Evolutionary conservation across 2,329 filamentous ascomycete species (phyloP).

Genomic region (Xylariaceae sp.): DNA sequence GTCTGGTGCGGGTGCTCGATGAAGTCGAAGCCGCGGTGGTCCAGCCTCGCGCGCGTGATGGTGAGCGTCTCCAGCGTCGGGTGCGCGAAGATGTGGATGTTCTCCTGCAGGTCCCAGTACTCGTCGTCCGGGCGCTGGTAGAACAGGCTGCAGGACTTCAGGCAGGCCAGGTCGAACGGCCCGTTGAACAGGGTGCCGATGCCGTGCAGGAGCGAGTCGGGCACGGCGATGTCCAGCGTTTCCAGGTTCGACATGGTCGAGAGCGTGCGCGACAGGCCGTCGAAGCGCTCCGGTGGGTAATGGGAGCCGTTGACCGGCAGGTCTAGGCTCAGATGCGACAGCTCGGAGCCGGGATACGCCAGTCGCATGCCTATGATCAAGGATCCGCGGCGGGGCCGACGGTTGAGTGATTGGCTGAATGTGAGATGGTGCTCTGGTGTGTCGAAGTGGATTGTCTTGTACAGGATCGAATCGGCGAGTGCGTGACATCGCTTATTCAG

Average conservation of each 20-base stretch:
- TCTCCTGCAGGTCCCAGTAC: constrained; percentile 56
- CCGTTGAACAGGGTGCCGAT: constrained; percentile 54
- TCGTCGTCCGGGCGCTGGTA: constrained; percentile 48
- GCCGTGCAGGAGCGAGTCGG: constrained; percentile 46
- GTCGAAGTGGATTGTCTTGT: constrained; percentile 50
- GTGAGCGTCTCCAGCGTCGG: constrained; percentile 50
- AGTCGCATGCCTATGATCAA: constrained; percentile 49
- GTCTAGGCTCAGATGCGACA: constrained; percentile 46
- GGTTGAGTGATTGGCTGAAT: constrained; percentile 51
- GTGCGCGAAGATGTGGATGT: constrained; percentile 55
- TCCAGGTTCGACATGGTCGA: constrained; percentile 54
- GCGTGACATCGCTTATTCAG: constrained; percentile 47
- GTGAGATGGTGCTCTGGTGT: constrained; percentile 51
- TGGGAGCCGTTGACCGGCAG: constrained; percentile 40
- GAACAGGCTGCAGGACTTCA: constrained; percentile 50
- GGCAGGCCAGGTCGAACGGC: constrained; percentile 52
- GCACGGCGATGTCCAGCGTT: constrained; percentile 49
- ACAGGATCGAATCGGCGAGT: constrained; percentile 50
- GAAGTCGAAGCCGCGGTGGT: constrained; percentile 50
- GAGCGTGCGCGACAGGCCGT: constrained; percentile 50
- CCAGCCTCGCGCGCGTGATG: constrained; percentile 49
- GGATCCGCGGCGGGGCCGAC: constrained; percentile 50
- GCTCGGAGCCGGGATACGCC: constrained; percentile 47
- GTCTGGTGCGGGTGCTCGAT: constrained; percentile 53
- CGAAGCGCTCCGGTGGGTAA: constrained; percentile 40